Evolutionary conservation across 768 basidiomycete genomes (phyloP), one percentile per base, ranked within the genome.

Genomic region (Xerocomellus amylosporus): DNA sequence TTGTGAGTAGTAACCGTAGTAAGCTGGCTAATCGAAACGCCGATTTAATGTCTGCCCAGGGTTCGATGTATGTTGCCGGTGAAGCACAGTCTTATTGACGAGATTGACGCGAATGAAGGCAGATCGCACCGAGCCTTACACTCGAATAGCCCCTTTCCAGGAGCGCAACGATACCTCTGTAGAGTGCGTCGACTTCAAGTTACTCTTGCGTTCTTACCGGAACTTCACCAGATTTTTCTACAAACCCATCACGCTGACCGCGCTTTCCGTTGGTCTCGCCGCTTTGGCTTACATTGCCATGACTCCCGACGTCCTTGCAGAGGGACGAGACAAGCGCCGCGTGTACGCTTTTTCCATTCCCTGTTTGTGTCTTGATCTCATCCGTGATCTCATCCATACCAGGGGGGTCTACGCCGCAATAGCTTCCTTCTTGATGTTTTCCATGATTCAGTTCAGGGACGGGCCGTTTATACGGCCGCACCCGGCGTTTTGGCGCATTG

Each of bases 391-490:
- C 58, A 54, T 52, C 53, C 61, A 49, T 50, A 20, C 28, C 64
- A 92, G 90, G 46, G 91, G 91, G 26, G 78, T 81, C 41, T 93
- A 90, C 59, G 90, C 91, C 49, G 79, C 86, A 12, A 76, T 88
- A 45, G 78, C 78, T 10, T 80, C 86, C 40, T 93, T 93, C 71
- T 77, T 93, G 54, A 70, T 82, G 56, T 93, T 92, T 71, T 88
- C 88, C 28, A 87, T 88, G 81, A 78, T 94, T 46, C 92, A 94
- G 63, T 93, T 93, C 64, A 86, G 91, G 54, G 91, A 94, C 67
- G 91, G 91, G 0, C 91, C 91, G 30, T 94, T 90, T 70, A 79
- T 93, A 65, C 84, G 91, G 36, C 91, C 91, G 0, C 91, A 94
- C 69, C 91, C 91, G 55, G 87, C 85, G 17, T 89, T 91, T 70